phyloP scores from a whole-genome alignment of 345 rosid genomes.

The Lagerstroemia speciosa region DNA sequence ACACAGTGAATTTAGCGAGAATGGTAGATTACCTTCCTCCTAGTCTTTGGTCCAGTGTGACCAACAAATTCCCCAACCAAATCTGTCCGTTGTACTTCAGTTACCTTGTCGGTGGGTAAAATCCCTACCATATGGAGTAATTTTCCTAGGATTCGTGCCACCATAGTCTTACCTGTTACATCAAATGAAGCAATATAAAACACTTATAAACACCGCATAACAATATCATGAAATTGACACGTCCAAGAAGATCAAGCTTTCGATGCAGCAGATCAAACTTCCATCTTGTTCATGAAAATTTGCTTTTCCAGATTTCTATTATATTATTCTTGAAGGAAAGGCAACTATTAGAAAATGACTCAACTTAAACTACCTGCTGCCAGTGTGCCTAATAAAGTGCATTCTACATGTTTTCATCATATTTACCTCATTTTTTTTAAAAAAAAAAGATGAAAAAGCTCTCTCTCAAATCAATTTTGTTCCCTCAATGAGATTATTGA shows the following conservation, averaged over 20 bases:
- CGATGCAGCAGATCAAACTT: background rate
- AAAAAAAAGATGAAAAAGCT: too few species aligned
- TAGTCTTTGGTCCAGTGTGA: conserved; percentile 95
- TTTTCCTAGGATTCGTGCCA: conserved; percentile 89
- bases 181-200: background rate
- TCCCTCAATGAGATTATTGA: background rate
- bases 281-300: background rate
- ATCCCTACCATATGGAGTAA: conserved; percentile 86
- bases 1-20: background rate
- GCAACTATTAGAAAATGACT: too few species aligned
- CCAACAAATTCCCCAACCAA: conserved; percentile 99
- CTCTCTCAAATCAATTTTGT: background rate
- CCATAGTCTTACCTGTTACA: conserved; percentile 87
- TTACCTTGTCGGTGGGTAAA: conserved; percentile 58
- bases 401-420: too few species aligned
- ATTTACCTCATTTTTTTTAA: too few species aligned
- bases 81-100: conserved; percentile 65
- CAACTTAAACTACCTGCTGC: too few species aligned
- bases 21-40: conserved; percentile 53
- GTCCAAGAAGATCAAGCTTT: background rate
- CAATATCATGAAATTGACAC: background rate
- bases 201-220: background rate
- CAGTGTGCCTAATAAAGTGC: too few species aligned
- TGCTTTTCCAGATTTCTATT: background rate
- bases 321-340: background rate